phyloP scores from a whole-genome alignment of 2,329 filamentous ascomycete genomes.

The Verruconis gallopava region DNA sequence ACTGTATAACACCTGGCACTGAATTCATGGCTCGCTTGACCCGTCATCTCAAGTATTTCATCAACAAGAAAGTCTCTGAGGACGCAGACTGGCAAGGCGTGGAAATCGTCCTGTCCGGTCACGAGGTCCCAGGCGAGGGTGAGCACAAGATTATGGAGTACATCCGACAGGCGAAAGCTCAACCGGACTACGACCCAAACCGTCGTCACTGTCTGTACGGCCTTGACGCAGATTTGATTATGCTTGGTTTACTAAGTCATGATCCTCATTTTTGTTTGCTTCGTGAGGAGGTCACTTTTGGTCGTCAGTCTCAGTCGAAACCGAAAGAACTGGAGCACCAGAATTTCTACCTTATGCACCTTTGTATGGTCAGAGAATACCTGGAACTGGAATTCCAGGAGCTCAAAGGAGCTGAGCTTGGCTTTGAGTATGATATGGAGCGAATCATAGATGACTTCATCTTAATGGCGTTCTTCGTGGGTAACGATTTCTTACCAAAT shows the following conservation, averaged over 20 bases:
- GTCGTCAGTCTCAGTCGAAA: conserved; percentile 72
- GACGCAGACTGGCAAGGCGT: conserved; percentile 96
- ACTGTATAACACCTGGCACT: conserved; percentile 95
- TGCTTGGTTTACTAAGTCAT: conserved; percentile 92
- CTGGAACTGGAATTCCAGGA: conserved; percentile 95
- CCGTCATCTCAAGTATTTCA: conserved; percentile 89
- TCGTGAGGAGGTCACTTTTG: conserved; percentile 96
- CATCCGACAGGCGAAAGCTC: conserved; percentile 92
- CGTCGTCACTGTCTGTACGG: conserved; percentile 95
- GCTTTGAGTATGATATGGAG: conserved; percentile 83
- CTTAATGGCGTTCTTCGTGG: conserved; percentile 97
- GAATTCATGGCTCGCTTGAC: conserved; percentile 97
- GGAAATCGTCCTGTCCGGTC: conserved; percentile 89
- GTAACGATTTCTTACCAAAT: conserved; percentile 97
- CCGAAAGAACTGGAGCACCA: conserved; percentile 96
- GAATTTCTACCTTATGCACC: conserved; percentile 94
- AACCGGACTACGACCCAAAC: conserved; percentile 84
- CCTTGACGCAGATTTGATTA: conserved; percentile 93
- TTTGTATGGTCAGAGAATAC: conserved; percentile 96
- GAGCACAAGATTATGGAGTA: conserved; percentile 99
- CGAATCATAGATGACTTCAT: conserved; percentile 98
- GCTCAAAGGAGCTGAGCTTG: conserved; percentile 60
- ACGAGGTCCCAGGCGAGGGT: conserved; percentile 94
- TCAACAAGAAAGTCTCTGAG: conserved; percentile 97
- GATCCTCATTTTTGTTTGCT: conserved; percentile 97